Evolutionary conservation across 371 early-diverging fungal genomes (phyloP).

Genomic region (Mortierella sp.): DNA sequence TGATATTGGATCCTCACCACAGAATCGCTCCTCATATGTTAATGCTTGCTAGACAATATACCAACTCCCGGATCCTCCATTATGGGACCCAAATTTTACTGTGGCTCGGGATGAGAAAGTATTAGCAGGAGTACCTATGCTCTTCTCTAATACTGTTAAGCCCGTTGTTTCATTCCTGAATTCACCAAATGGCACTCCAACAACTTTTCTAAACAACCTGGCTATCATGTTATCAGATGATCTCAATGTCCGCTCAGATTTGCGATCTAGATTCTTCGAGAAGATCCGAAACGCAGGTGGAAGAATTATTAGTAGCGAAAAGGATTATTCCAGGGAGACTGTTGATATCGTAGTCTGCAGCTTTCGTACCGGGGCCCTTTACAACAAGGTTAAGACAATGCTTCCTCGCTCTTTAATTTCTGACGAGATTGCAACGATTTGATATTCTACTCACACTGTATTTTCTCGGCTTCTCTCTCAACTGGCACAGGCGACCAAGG

Average conservation of each 20-base stretch:
- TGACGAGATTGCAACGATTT: not conserved
- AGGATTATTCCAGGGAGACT: slow-evolving; percentile 40
- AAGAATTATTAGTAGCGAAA: slow-evolving; percentile 29
- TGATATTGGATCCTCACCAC: slow-evolving; percentile 2
- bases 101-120: slow-evolving; percentile 22
- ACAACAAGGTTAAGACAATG: slow-evolving; percentile 51
- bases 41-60: slow-evolving; percentile 24
- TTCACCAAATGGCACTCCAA: slow-evolving; percentile 3
- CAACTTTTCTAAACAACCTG: slow-evolving; percentile 21
- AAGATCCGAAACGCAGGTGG: slow-evolving; percentile 69
- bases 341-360: slow-evolving; percentile 71
- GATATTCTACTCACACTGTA: not conserved
- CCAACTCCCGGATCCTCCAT: slow-evolving; percentile 32
- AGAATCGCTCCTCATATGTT: not conserved
- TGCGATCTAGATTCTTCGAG: slow-evolving; percentile 44
- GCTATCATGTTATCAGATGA: slow-evolving; percentile 32
- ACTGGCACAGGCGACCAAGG: slow-evolving; percentile 57
- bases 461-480: not conserved
- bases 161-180: slow-evolving; percentile 22
- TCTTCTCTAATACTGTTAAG: slow-evolving; percentile 34
- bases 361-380: slow-evolving; percentile 62
- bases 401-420: not conserved
- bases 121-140: slow-evolving; percentile 45
- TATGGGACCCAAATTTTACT: slow-evolving; percentile 20
- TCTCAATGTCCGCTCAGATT: slow-evolving; percentile 30